A percentile compares a stretch with the other conserved stretches of the same genome.
These are phyloP conservation scores for Verticillium albo-atrum DNA, from an alignment of 2,329 filamentous ascomycete species.

Conservation along the genomic window DNA sequence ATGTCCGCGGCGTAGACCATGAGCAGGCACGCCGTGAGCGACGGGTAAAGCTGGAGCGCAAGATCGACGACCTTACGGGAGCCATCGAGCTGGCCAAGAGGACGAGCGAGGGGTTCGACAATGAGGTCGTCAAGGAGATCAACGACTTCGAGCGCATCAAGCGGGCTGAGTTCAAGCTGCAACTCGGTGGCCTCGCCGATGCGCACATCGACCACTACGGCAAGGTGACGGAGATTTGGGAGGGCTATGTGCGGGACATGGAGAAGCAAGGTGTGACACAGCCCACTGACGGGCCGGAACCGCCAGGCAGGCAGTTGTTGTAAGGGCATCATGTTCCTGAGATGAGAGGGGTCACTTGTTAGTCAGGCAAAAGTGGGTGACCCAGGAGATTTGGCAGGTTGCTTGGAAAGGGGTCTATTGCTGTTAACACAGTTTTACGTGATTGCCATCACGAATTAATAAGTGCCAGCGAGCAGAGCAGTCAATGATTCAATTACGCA, in stretches of 20 bases:
- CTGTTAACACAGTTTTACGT: background rate
- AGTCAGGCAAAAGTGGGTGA: background rate
- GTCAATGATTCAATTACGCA: background rate
- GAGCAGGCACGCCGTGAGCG: slow-evolving; percentile 86
- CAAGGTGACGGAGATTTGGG: slow-evolving; percentile 77
- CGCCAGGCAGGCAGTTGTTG: slow-evolving; percentile 7
- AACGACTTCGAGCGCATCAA: slow-evolving; percentile 96
- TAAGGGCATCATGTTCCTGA: background rate
- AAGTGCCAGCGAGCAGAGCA: background rate
- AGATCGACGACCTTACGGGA: slow-evolving; percentile 84
- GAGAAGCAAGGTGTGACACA: slow-evolving; percentile 54
- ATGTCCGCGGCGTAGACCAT: slow-evolving; percentile 94
- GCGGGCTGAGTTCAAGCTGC: slow-evolving; percentile 82
- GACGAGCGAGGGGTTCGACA: slow-evolving; percentile 88
- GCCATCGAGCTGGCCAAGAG: slow-evolving; percentile 87
- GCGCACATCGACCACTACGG: slow-evolving; percentile 85
- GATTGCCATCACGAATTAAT: background rate
- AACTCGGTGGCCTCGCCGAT: slow-evolving; percentile 77
- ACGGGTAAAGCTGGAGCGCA: slow-evolving; percentile 82
- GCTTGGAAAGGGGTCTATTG: background rate
- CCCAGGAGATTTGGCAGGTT: background rate
- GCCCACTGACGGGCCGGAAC: slow-evolving; percentile 9
- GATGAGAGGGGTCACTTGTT: slow-evolving; percentile 1
- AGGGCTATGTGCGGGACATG: slow-evolving; percentile 84
- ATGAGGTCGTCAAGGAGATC: slow-evolving; percentile 91